These are phyloP conservation scores for Globisporangium megalacanthum DNA, from an alignment of 352 stramenopile species.

Conservation along the genomic window DNA sequence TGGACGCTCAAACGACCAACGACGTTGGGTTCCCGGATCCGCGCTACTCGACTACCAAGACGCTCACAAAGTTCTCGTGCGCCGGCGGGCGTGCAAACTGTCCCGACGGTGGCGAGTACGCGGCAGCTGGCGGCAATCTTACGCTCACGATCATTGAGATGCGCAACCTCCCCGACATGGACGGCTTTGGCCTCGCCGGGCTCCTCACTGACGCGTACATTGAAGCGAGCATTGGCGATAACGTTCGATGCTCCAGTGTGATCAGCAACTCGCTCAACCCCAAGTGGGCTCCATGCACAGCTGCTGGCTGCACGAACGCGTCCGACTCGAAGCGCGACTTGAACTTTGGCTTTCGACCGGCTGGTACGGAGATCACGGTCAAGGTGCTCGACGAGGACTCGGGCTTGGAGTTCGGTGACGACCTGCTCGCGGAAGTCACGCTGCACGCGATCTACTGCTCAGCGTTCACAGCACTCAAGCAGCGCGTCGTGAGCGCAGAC, in stretches of 20 bases:
- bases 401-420: slow-evolving; percentile 84
- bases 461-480: slow-evolving; percentile 42
- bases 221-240: slow-evolving; percentile 66
- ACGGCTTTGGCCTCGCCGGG: slow-evolving; percentile 62
- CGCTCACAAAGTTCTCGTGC: slow-evolving; percentile 65
- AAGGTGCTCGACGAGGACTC: slow-evolving; percentile 73
- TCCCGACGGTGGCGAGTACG: slow-evolving; percentile 63
- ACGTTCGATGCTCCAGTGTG: slow-evolving; percentile 44
- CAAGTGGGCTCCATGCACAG: slow-evolving; percentile 51
- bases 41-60: slow-evolving; percentile 44
- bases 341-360: slow-evolving; percentile 81
- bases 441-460: slow-evolving; percentile 83
- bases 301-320: slow-evolving; percentile 34
- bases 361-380: slow-evolving; percentile 71
- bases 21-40: slow-evolving; percentile 62
- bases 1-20: slow-evolving; percentile 39
- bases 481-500: slow-evolving; percentile 40
- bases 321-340: slow-evolving; percentile 59
- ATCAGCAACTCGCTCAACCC: slow-evolving; percentile 43
- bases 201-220: slow-evolving; percentile 78
- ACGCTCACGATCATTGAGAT: slow-evolving; percentile 83
- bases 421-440: slow-evolving; percentile 67
- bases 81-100: slow-evolving; percentile 59
- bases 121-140: slow-evolving; percentile 79
- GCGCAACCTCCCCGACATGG: slow-evolving; percentile 79